phyloP scores from a whole-genome alignment of 2,329 filamentous ascomycete genomes.

The Aspergillus arachidicola region DNA sequence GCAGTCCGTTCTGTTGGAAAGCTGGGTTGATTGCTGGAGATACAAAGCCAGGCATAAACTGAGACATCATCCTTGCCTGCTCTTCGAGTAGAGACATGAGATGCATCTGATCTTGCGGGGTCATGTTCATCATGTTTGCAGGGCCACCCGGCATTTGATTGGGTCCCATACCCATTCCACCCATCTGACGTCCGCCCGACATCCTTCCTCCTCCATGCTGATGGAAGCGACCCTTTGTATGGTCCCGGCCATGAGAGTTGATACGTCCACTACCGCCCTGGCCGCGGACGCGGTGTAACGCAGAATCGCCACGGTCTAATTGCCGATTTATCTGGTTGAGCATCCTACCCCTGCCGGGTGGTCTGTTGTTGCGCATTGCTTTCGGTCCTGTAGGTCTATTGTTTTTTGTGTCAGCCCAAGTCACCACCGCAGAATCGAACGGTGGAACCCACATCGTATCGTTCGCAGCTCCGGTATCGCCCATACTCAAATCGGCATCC shows the following conservation, averaged over 20 bases:
- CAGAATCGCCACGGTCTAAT: conserved; percentile 78
- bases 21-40: conserved; percentile 56
- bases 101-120: conserved; percentile 70
- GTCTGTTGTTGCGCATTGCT: conserved; percentile 80
- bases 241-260: conserved; percentile 72
- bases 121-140: conserved; percentile 55
- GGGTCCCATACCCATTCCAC: conserved; percentile 44
- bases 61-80: conserved; percentile 82
- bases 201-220: conserved; percentile 45
- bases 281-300: conserved; percentile 77
- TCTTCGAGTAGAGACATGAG: conserved; percentile 80
- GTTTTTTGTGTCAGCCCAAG: conserved; percentile 41
- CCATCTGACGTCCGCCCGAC: conserved; percentile 50
- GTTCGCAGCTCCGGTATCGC: conserved; percentile 49
- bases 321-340: conserved; percentile 81
- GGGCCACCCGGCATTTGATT: conserved; percentile 41
- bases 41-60: conserved; percentile 63
- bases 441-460: conserved; percentile 43
- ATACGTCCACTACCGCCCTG: conserved; percentile 73
- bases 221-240: conserved; percentile 68
- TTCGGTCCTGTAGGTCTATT: conserved; percentile 88
- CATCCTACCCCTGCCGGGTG: conserved; percentile 73
- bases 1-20: conserved; percentile 51
- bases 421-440: not conserved
- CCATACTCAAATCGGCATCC: conserved; percentile 81